Evolutionary conservation across 2,329 filamentous ascomycete species (phyloP), one percentile per base, ranked within the genome.

Genomic region (Fusarium drepaniforme): DNA sequence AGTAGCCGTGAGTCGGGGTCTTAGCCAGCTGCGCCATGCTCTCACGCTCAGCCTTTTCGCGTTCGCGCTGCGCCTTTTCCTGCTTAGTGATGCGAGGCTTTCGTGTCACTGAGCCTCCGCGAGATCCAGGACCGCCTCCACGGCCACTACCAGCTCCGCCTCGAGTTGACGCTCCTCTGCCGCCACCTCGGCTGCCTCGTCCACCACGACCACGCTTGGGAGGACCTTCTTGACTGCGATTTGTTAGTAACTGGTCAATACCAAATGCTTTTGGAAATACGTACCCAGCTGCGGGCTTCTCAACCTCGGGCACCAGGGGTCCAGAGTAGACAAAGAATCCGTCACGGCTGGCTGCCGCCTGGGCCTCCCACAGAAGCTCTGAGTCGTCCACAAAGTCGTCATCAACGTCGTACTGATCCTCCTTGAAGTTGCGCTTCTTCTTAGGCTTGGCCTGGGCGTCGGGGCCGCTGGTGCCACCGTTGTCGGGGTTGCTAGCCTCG

Each of bases 281-380:
- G 74, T 88, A 90, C 88, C 85, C 86, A 67, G 83, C 82, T 75
- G 86, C 84, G 40, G 89, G 88, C 84, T 97, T 96, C 84, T 97
- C 93, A 25, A 93, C 94, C 83, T 97, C 95, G 7, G 93, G 93
- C 25, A 98, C 90, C 57, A 99, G 86, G 11, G 96, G 96, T 5
- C 97, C 97, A 71, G 94, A 97, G 84, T 98, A 99, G 2, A 99
- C 97, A 82, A 98, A 99, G 86, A 98, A 99, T 1, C 97, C 97
- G 81, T 98, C 97, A 77, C 96, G 94, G 76, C 94, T 96, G 57
- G 97, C 96, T 6, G 96, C 95, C 8, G 96, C 96, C 81, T 97
- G 94, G 80, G 97, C 95, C 83, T 98, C 95, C 96, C 96, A 98
- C 1, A 97, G 88, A 80, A 98, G 84, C 82, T 99, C 97, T 1